phyloP scores from a whole-genome alignment of 208 protist species.

The Trypanosoma avium region DNA sequence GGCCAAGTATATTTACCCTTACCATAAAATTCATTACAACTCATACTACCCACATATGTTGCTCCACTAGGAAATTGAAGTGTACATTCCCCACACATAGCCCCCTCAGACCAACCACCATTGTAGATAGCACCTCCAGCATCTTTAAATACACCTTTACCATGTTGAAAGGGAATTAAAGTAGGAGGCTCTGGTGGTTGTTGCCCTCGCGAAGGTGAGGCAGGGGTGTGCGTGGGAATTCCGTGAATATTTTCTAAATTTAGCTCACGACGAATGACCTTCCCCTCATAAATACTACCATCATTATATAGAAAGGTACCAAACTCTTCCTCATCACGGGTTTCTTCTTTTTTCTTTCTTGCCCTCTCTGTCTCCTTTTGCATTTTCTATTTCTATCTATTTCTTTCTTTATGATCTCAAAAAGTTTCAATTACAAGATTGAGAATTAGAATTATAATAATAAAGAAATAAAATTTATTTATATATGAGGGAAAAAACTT shows the following conservation, averaged over 20 bases:
- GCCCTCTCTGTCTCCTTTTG: conserved; percentile 20
- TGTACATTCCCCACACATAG: conserved; percentile 59
- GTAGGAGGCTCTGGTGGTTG: conserved; percentile 2
- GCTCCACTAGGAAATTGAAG: conserved; percentile 60
- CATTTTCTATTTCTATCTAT: conserved; percentile 9
- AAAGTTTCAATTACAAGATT: background rate
- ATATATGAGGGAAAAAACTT: background rate
- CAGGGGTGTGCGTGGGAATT: background rate
- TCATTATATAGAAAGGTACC: conserved; percentile 58
- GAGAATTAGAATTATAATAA: background rate
- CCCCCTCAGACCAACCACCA: conserved; percentile 81
- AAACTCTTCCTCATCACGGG: conserved; percentile 44
- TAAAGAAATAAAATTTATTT: background rate
- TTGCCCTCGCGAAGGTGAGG: background rate
- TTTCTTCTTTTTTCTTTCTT: conserved; percentile 71
- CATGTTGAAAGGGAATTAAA: conserved; percentile 32
- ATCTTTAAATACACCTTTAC: conserved; percentile 50
- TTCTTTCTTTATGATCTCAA: background rate
- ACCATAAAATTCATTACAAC: conserved; percentile 64
- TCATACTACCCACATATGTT: conserved; percentile 57
- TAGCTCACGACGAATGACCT: conserved; percentile 19
- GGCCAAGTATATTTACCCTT: conserved; percentile 81
- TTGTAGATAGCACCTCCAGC: conserved; percentile 69
- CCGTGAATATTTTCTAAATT: conserved; percentile 2
- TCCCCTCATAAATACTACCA: conserved; percentile 73